Base-by-base conservation (phyloP, 768 basidiomycete genomes). In the Hebeloma cylindrosporum region DNA sequence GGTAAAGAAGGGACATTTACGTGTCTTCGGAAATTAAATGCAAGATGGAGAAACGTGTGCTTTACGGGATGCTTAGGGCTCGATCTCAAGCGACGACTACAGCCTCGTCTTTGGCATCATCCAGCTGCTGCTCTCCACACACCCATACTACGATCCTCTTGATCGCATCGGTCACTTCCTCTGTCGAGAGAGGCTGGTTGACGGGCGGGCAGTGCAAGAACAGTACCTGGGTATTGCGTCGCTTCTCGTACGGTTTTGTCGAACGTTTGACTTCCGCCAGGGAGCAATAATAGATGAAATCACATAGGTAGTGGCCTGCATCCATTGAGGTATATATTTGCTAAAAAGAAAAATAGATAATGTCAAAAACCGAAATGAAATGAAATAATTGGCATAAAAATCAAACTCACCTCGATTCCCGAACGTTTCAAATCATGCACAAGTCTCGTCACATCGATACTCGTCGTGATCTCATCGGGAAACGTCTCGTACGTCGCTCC, bases 261-360 rank as follows among this genome's bases (percentile, higher is more conserved):
- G 62, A 69, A 3, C 82, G 77, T 56, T 74, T 78, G 20, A 78
- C 74, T 59, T 87, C 85, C 4, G 84, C 83, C 20, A 88, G 72
- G 7, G 84, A 86, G 57, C 83, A 83, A 56, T 85, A 89, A 60
- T 83, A 86, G 47, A 83, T 76, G 61, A 83, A 88, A 65, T 88
- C 86, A 59, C 82, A 85, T 8, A 88, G 64, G 60, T 81, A 89
- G 59, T 85, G 83, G 0, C 85, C 86, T 11, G 85, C 82, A 57
- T 88, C 86, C 73, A 82, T 77, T 2, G 85, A 87, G 14, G 82
- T 74, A 58, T 82, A 80, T 16, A 86, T 80, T 65, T 82, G 73
- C 82, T 86, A 3, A 40, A 20, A 40, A n/a, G 30, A 16, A 30
- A 39, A 11, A 23, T 29, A 35, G 27, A 39, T 35, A 35, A 41